Conservation (phyloP, 495 filamentous ascomycete genomes). For the Diplogelasinospora grovesii region DNA sequence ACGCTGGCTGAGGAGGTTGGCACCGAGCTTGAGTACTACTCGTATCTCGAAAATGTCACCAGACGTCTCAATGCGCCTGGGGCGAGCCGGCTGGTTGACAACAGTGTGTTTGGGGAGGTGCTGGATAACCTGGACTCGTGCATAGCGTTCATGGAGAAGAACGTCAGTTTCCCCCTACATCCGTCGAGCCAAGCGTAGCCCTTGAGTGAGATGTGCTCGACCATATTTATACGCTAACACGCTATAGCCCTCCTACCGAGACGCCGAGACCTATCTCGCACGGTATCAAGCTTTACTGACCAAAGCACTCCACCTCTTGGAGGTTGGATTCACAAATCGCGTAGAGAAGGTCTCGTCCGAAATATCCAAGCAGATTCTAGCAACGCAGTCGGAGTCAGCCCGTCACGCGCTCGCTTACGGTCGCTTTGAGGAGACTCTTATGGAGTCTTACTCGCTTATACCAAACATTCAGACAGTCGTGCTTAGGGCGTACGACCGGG, state of each 20-base stretch:
- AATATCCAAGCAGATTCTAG: constrained; percentile 37
- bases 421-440: constrained; percentile 40
- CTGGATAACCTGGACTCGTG: constrained; percentile 78
- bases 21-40: constrained; percentile 82
- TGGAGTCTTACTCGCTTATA: constrained; percentile 39
- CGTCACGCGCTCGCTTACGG: constrained; percentile 47
- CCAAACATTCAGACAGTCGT: constrained; percentile 40
- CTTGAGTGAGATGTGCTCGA: neutral
- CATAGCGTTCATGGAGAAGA: constrained; percentile 78
- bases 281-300: constrained; percentile 77
- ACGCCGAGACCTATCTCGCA: constrained; percentile 81
- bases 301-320: constrained; percentile 48
- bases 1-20: constrained; percentile 73
- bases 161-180: constrained; percentile 48
- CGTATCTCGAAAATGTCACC: constrained; percentile 84
- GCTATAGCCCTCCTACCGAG: constrained; percentile 67
- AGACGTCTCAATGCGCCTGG: constrained; percentile 86
- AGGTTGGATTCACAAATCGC: constrained; percentile 40
- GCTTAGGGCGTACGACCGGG: constrained; percentile 56
- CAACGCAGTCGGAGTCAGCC: constrained; percentile 43
- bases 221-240: constrained; percentile 24
- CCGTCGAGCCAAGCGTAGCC: neutral
- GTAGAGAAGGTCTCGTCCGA: constrained; percentile 41
- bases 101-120: constrained; percentile 78
- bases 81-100: constrained; percentile 72